A percentile compares a stretch with the other conserved stretches of the same genome.
These are phyloP conservation scores for Selaginella tamariscina DNA, from an alignment of 75 land plant genomes.

Conservation along the genomic window DNA sequence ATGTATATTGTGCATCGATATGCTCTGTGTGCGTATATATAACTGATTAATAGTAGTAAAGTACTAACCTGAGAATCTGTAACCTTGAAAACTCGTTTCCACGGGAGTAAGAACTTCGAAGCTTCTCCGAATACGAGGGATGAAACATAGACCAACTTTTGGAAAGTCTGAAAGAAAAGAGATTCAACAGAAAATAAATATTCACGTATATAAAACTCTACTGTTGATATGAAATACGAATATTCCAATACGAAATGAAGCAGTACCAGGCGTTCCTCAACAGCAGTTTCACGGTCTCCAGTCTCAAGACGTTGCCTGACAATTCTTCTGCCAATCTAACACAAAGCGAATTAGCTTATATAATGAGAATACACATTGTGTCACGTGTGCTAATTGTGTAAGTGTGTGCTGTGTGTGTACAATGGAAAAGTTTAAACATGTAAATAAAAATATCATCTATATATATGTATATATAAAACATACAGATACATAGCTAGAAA, in stretches of 20 bases:
- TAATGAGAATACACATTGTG: no score
- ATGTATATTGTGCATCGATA: no score
- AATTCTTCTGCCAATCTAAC: constrained; percentile 78
- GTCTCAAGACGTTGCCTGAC: constrained; percentile 87
- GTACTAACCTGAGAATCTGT: constrained; percentile 74
- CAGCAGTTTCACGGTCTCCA: constrained; percentile 76
- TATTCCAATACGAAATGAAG: neutral
- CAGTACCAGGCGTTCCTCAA: constrained; percentile 64
- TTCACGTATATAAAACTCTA: neutral
- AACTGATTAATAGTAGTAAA: neutral
- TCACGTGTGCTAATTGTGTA: no score
- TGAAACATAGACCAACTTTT: constrained; percentile 89
- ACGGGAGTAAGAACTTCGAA: constrained; percentile 80
- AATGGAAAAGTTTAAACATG: neutral
- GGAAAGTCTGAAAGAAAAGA: constrained; percentile 63
- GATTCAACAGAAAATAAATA: neutral
- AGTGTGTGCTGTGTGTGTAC: no score
- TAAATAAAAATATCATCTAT: no score
- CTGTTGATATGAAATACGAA: constrained; percentile 8
- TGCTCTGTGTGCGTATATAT: no score
- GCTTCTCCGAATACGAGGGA: constrained; percentile 92
- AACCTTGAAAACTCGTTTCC: constrained; percentile 93
- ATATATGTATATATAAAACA: no score
- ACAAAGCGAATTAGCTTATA: no score
- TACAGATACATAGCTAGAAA: no score